Evolutionary conservation across 208 protist species (phyloP).

Genomic region (Vickermania spadyakhi): DNA sequence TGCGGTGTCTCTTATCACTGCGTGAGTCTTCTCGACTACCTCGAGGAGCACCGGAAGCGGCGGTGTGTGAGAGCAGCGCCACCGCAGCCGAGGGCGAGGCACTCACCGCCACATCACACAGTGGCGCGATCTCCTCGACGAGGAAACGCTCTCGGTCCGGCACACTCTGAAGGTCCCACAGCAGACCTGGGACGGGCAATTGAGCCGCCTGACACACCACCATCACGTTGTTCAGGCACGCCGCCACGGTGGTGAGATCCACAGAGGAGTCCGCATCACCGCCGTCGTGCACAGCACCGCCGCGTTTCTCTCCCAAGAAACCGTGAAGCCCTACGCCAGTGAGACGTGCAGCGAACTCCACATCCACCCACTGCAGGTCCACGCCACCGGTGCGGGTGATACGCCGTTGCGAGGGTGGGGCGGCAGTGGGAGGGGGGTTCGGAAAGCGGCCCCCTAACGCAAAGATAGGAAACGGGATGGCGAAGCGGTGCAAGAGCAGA

Average conservation of each 20-base stretch:
- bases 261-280: not conserved
- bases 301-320: conserved; percentile 59
- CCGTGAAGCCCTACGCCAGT: conserved; percentile 53
- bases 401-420: not conserved
- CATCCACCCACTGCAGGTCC: conserved; percentile 73
- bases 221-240: conserved; percentile 65
- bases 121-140: conserved; percentile 17
- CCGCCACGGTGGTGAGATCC: not conserved
- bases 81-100: too few species aligned
- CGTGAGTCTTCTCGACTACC: too few species aligned
- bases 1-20: too few species aligned
- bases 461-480: conserved; percentile 66
- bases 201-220: conserved; percentile 32
- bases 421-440: not conserved
- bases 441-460: conserved; percentile 11
- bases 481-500: conserved; percentile 52
- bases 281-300: conserved; percentile 3
- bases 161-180: conserved; percentile 57
- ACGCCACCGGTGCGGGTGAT: conserved; percentile 6
- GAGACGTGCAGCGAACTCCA: conserved; percentile 43
- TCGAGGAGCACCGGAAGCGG: too few species aligned
- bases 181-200: conserved; percentile 32
- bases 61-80: too few species aligned
- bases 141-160: conserved; percentile 28
- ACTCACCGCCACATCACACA: conserved; percentile 11